These are phyloP conservation scores for Kodamaea anthophila DNA, from an alignment of 1,139 yeast species.

Conservation along the genomic window DNA sequence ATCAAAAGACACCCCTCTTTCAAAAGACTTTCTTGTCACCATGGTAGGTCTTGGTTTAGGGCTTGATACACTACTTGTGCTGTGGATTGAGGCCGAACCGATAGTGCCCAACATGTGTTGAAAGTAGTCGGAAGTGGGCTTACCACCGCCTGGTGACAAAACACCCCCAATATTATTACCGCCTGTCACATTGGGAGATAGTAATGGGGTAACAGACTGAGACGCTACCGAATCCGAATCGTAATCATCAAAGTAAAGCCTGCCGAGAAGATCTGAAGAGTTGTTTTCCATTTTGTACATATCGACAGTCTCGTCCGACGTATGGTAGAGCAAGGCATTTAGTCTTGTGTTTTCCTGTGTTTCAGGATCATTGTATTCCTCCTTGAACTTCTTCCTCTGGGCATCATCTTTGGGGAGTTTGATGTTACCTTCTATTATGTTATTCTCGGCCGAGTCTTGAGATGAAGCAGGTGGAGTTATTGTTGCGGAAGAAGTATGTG, in stretches of 20 bases:
- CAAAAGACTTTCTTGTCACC: slow-evolving; percentile 10
- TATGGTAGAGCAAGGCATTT: slow-evolving; percentile 37
- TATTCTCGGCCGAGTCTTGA: no score
- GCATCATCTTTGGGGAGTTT: slow-evolving; percentile 6
- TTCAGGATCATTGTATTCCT: slow-evolving; percentile 15
- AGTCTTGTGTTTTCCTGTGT: slow-evolving; percentile 35
- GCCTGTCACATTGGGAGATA: slow-evolving; percentile 16
- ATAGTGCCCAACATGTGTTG: slow-evolving; percentile 8
- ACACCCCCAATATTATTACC: slow-evolving; percentile 2
- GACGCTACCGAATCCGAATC: slow-evolving; percentile 30
- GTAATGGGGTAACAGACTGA: slow-evolving; percentile 11
- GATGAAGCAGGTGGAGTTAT: no score
- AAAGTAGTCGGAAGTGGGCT: slow-evolving; percentile 8
- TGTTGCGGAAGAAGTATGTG: no score
- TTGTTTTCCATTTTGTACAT: slow-evolving; percentile 34
- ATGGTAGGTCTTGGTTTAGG: slow-evolving; percentile 2
- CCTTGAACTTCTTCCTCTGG: slow-evolving; percentile 3
- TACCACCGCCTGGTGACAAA: slow-evolving; percentile 3
- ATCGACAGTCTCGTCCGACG: slow-evolving; percentile 37
- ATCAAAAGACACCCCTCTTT: slow-evolving; percentile 48
- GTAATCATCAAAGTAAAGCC: slow-evolving; percentile 42
- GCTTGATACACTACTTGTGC: no score
- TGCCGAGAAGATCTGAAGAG: slow-evolving; percentile 37
- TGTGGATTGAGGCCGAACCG: slow-evolving; percentile 5
- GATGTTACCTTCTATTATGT: slow-evolving; percentile 1